These are phyloP conservation scores for Neohortaea acidophila DNA, from an alignment of 495 filamentous ascomycete species.

Conservation along the genomic window DNA sequence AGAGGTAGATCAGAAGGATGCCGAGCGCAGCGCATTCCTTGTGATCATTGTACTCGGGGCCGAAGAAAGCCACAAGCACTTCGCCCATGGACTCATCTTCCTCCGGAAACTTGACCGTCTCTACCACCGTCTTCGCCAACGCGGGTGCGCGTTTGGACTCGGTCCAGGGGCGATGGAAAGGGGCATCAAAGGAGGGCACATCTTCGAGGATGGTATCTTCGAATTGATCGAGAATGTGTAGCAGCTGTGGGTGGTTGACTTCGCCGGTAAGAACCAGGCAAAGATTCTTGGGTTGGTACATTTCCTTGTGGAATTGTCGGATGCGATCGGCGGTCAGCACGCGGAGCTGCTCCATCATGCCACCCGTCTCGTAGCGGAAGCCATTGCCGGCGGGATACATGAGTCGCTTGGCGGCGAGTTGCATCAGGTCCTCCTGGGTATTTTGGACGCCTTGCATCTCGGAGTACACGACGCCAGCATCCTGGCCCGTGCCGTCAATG, in stretches of 20 bases:
- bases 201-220: conserved; percentile 72
- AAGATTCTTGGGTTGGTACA: conserved; percentile 97
- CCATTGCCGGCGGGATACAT: conserved; percentile 81
- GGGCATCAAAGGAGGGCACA: conserved; percentile 54
- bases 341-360: conserved; percentile 83
- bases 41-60: conserved; percentile 57
- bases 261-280: conserved; percentile 82
- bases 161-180: conserved; percentile 81
- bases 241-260: conserved; percentile 64
- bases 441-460: conserved; percentile 98
- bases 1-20: conserved; percentile 66
- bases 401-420: conserved; percentile 56
- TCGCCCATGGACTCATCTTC: conserved; percentile 90
- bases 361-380: conserved; percentile 92
- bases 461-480: conserved; percentile 93
- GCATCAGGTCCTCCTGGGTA: conserved; percentile 65
- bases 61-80: conserved; percentile 67
- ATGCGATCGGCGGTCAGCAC: conserved; percentile 79
- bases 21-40: conserved; percentile 45
- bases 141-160: conserved; percentile 65
- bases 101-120: conserved; percentile 84
- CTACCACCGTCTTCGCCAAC: conserved; percentile 49
- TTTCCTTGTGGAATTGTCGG: conserved; percentile 78
- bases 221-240: conserved; percentile 70
- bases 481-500: conserved; percentile 78